phyloP scores from a whole-genome alignment of 176 grass and related monocot species.

The Pontederia crassipes region DNA sequence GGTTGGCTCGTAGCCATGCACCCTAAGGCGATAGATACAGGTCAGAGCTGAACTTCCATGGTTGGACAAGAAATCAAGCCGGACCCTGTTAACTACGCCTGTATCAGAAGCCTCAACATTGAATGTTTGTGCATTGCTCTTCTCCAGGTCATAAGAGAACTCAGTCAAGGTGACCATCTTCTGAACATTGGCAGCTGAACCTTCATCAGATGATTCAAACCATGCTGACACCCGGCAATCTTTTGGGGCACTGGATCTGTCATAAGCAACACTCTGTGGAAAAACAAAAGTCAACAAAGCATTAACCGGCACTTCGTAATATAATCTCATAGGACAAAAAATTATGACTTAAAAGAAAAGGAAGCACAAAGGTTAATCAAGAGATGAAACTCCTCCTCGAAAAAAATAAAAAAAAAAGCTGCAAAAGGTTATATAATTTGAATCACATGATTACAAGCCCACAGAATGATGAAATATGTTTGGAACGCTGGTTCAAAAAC shows the following conservation, averaged over 20 bases:
- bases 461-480: too few species aligned
- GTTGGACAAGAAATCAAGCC: conserved; percentile 58
- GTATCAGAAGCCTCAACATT: conserved; percentile 17
- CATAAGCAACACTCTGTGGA: conserved; percentile 57
- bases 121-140: conserved; percentile 59
- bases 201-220: conserved; percentile 31
- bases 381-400: too few species aligned
- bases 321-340: too few species aligned
- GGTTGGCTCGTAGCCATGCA: conserved; percentile 41
- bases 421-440: too few species aligned
- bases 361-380: too few species aligned
- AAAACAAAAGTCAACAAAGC: not conserved
- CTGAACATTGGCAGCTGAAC: conserved; percentile 10
- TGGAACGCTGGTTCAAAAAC: too few species aligned
- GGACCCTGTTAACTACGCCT: conserved; percentile 42
- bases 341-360: too few species aligned
- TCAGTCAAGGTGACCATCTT: conserved; percentile 24
- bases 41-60: conserved; percentile 52
- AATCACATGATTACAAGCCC: too few species aligned
- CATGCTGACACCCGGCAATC: conserved; percentile 44
- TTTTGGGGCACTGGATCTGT: conserved; percentile 62
- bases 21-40: conserved; percentile 63
- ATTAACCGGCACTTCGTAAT: too few species aligned
- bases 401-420: too few species aligned
- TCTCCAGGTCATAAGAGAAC: conserved; percentile 46